Percentiles rank a stretch among this genome's conserved stretches.
These are phyloP conservation scores for Rhynchospora breviuscula DNA, from an alignment of 176 grass and related monocot species.

Conservation along the genomic window DNA sequence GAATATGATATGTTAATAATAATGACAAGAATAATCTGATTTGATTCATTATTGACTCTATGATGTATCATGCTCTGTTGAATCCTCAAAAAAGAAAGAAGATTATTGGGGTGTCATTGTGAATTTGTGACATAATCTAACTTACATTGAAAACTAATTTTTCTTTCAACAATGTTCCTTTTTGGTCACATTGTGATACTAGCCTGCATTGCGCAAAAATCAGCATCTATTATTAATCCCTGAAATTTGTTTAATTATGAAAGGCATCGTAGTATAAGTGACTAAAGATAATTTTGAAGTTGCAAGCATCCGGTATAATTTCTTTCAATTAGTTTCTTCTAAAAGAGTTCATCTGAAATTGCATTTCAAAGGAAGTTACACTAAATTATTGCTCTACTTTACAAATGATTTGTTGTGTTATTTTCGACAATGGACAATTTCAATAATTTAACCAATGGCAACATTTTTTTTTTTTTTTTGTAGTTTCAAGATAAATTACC, in stretches of 20 bases:
- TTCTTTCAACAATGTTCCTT: not conserved
- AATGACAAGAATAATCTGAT: not conserved
- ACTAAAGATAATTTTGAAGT: not conserved
- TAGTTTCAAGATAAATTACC: not conserved
- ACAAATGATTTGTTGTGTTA: not conserved
- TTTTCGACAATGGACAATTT: not conserved
- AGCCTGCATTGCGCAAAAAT: not conserved
- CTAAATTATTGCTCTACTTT: not conserved
- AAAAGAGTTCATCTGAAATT: too few relatives aligned
- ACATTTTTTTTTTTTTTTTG: not conserved
- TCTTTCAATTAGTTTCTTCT: not conserved
- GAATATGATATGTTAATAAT: not conserved
- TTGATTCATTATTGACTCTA: not conserved
- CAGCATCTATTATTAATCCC: not conserved
- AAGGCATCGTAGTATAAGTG: not conserved
- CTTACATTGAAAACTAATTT: not conserved
- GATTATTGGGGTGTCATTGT: not conserved
- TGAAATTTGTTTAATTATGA: not conserved
- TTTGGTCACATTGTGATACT: not conserved
- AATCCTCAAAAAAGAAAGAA: not conserved
- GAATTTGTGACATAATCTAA: not conserved
- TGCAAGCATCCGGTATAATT: not conserved
- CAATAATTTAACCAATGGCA: not conserved
- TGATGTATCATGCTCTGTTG: not conserved
- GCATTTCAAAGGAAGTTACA: not conserved